Conservation (phyloP, 2,329 filamentous ascomycete genomes). For the Cercospora nicotianae region DNA sequence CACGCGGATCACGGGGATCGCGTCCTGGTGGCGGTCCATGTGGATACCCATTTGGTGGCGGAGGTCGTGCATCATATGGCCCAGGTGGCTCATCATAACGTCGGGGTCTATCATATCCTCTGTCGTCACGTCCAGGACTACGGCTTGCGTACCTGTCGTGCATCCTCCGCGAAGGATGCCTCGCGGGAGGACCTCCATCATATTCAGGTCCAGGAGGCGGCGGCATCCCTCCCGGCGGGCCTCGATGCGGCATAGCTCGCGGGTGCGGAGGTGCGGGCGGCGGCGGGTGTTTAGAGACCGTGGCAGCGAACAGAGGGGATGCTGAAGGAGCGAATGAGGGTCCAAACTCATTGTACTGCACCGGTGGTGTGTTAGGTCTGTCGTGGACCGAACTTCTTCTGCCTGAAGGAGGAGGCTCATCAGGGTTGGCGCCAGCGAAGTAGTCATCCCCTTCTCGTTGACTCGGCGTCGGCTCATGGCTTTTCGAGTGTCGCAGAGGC, state of each 20-base stretch:
- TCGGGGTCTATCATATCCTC: conserved; percentile 19
- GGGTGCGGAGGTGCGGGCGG: conserved; percentile 17
- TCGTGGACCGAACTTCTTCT: conserved; percentile 27
- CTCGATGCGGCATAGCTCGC: conserved; percentile 12
- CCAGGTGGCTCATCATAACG: conserved; percentile 12
- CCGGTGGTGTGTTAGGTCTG: conserved; percentile 25
- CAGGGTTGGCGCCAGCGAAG: conserved; percentile 22
- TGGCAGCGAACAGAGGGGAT: conserved; percentile 47
- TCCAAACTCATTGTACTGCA: conserved; percentile 27
- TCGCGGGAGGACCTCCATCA: conserved; percentile 21
- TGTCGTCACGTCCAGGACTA: conserved; percentile 21
- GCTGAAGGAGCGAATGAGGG: conserved; percentile 47
- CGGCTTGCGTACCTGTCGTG: conserved; percentile 22
- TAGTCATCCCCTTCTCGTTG: conserved; percentile 35
- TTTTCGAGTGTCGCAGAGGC: conserved; percentile 44
- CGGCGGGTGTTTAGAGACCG: conserved; percentile 24
- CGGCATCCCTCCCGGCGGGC: conserved; percentile 4
- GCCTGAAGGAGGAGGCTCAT: conserved; percentile 15
- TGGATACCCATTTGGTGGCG: conserved; percentile 11
- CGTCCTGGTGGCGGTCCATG: conserved; percentile 8
- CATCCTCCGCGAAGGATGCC: conserved; percentile 23
- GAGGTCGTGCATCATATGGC: conserved; percentile 11
- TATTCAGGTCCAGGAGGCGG: conserved; percentile 15
- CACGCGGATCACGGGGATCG: conserved; percentile 13
- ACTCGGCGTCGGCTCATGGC: conserved; percentile 44